These are phyloP conservation scores for Sporisorium exsertum DNA, from an alignment of 1,284 basidiomycete species.

Conservation along the genomic window DNA sequence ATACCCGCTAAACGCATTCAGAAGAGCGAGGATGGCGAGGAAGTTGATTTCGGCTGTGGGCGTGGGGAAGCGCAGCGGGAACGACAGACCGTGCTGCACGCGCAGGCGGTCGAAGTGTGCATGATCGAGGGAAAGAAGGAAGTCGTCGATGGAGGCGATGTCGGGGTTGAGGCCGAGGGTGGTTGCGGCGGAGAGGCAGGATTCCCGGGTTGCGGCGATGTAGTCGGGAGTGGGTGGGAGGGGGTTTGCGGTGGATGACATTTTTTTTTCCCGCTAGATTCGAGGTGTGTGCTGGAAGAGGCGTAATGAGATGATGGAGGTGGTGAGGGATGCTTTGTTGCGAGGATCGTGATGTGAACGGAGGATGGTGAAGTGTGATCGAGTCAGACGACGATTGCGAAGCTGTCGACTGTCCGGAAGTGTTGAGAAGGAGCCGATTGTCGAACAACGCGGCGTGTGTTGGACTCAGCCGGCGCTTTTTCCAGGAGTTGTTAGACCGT, in stretches of 20 bases:
- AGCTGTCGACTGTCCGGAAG: neutral
- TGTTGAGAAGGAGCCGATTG: constrained; percentile 2
- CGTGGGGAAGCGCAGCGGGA: constrained; percentile 59
- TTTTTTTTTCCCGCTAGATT: neutral
- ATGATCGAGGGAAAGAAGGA: constrained; percentile 35
- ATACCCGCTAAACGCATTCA: constrained; percentile 63
- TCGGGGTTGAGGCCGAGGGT: constrained; percentile 22
- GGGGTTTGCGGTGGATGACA: neutral
- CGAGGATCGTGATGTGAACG: neutral
- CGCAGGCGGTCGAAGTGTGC: constrained; percentile 26
- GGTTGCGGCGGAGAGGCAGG: constrained; percentile 9
- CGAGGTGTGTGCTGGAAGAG: neutral
- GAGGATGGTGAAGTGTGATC: neutral
- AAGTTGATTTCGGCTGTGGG: constrained; percentile 59
- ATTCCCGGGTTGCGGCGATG: constrained; percentile 25
- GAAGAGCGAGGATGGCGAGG: constrained; percentile 56
- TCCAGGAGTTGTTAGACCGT: neutral
- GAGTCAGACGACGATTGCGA: constrained; percentile 2
- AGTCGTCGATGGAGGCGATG: constrained; percentile 38
- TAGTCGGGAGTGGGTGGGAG: constrained; percentile 18
- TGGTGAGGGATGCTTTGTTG: neutral
- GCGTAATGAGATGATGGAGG: neutral
- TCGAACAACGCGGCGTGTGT: constrained; percentile 12
- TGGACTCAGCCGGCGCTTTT: constrained; percentile 16
- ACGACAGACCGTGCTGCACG: constrained; percentile 55